Percentiles rank a stretch among this genome's conserved stretches.
Evolutionary conservation across 2,329 filamentous ascomycete genomes (phyloP).

Genomic region (Trichophyton equinum): DNA sequence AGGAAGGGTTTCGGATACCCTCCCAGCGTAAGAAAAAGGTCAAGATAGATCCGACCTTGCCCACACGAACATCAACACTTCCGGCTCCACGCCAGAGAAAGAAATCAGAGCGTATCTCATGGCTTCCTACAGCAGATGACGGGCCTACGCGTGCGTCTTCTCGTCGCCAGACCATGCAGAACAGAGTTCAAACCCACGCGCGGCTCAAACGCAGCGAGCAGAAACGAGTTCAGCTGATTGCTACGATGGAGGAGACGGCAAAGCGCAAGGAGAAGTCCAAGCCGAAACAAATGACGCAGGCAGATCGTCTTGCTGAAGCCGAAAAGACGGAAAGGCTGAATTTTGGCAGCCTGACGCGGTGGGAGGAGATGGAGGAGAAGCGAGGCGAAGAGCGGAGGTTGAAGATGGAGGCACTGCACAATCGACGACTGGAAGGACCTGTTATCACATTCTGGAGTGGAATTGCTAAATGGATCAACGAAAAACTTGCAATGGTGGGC

Average conservation of each 20-base stretch:
- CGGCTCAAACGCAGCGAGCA: constrained; percentile 39
- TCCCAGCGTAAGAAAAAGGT: constrained; percentile 58
- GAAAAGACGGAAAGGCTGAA: constrained; percentile 75
- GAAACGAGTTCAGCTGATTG: constrained; percentile 36
- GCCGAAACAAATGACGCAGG: constrained; percentile 75
- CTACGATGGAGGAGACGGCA: constrained; percentile 49
- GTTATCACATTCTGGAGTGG: constrained; percentile 91
- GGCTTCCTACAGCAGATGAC: constrained; percentile 53
- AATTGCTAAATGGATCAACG: constrained; percentile 67
- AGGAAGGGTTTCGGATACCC: constrained; percentile 49
- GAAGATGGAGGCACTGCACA: constrained; percentile 76
- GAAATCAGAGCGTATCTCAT: constrained; percentile 58
- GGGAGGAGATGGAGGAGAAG: constrained; percentile 86
- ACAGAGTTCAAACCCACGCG: constrained; percentile 46
- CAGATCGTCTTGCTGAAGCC: constrained; percentile 69
- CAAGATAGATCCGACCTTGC: constrained; percentile 41
- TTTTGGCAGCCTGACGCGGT: constrained; percentile 77
- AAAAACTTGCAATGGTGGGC: constrained; percentile 59
- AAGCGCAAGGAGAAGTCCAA: constrained; percentile 57
- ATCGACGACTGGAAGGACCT: constrained; percentile 73
- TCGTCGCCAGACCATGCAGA: constrained; percentile 50
- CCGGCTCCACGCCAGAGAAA: constrained; percentile 45
- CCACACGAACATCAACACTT: constrained; percentile 19
- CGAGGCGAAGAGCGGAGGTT: constrained; percentile 71
- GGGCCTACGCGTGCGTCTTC: constrained; percentile 50